Base-by-base conservation (phyloP, 805 yeast genomes). In the Zygosaccharomyces lentus region DNA sequence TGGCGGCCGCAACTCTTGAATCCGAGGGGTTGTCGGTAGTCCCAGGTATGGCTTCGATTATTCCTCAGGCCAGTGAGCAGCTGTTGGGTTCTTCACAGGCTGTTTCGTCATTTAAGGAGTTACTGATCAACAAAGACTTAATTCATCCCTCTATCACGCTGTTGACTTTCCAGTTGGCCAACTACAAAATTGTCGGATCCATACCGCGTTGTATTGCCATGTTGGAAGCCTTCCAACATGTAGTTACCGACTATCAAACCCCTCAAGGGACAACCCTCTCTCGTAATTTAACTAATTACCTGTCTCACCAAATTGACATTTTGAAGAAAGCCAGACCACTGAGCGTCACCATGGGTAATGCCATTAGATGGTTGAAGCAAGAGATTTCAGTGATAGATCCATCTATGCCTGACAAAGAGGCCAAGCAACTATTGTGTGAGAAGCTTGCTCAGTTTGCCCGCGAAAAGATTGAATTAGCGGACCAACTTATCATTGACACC, bases 291-390 rank as follows among this genome's bases (percentile, higher is more conserved):
- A 88, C 96, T 0, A 81, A 84, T 26, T 91, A 89, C 64, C 73
- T 93, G 48, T 82, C 95, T 9, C 87, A 85, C 60, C 99, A 93
- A 68, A 93, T 93, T 53, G 99, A 91, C 63, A 87, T 85, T 55
- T 72, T 93, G 56, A 91, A 87, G 58, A 80, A 87, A 8, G 90
- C 96, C 2, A 79, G 99, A 52, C 97, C 98, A 1, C 73, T 93
- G 40, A 81, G 93, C 46, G 86, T 90, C 2, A 78, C 96, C 1
- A 93, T 93, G 99, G 99, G 99, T 45, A 93, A 90, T 69, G 91
- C 97, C 2, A 93, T 93, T 54, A 80, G 99, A 58, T 90, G 97
- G 96, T 75, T 93, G 52, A 93, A 93, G 61, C 98, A 91, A 70
- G 91, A 87, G 64, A 91, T 93, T 45, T 81, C 96, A 0, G 75